A percentile compares a stretch with the other conserved stretches of the same genome.
These are phyloP conservation scores for Penicillium desertorum DNA, from an alignment of 495 filamentous ascomycete genomes.

Conservation along the genomic window DNA sequence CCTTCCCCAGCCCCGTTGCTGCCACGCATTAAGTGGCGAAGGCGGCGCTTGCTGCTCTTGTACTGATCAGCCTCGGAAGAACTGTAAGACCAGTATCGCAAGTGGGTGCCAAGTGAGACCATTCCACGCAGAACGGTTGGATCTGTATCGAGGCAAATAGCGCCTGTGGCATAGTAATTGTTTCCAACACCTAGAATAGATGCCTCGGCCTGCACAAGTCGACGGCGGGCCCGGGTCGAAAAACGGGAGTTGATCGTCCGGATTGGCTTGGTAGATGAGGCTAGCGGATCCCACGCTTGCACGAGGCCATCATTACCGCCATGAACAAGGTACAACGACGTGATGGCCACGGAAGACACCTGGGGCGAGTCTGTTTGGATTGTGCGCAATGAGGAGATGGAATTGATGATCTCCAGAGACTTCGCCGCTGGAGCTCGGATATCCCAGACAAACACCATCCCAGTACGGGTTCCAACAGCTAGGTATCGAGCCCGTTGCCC, in stretches of 20 bases:
- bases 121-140: constrained; percentile 87
- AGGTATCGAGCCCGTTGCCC: constrained; percentile 81
- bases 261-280: constrained; percentile 74
- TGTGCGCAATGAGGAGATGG: constrained; percentile 65
- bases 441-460: constrained; percentile 81
- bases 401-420: constrained; percentile 50
- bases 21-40: constrained; percentile 59
- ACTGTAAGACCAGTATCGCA: constrained; percentile 93
- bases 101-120: constrained; percentile 79
- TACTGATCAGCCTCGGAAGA: constrained; percentile 65
- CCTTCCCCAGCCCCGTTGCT: constrained; percentile 54
- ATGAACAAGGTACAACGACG: constrained; percentile 84
- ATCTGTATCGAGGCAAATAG: constrained; percentile 85
- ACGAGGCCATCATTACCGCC: constrained; percentile 94
- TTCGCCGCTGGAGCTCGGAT: constrained; percentile 62
- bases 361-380: constrained; percentile 92
- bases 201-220: constrained; percentile 69
- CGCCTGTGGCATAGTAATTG: constrained; percentile 80
- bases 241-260: constrained; percentile 89
- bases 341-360: constrained; percentile 80
- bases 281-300: constrained; percentile 93
- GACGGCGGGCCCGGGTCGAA: constrained; percentile 73
- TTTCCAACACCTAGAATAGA: constrained; percentile 63
- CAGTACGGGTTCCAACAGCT: constrained; percentile 77
- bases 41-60: constrained; percentile 60